These are phyloP conservation scores for Pelargonium cotyledonis DNA, from an alignment of 441 rosid genomes.

Conservation along the genomic window DNA sequence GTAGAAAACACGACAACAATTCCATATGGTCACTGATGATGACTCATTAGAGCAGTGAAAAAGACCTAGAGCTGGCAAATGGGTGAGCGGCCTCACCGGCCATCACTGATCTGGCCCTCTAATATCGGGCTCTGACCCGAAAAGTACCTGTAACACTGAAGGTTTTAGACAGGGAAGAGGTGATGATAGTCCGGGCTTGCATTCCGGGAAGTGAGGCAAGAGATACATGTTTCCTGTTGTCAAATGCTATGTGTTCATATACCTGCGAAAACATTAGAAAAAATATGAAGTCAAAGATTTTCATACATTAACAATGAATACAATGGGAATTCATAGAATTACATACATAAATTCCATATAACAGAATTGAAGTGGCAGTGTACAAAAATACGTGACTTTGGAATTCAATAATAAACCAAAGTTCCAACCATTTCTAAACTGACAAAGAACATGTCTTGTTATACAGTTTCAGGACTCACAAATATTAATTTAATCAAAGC, in stretches of 20 bases:
- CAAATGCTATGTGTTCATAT: conserved; percentile 48
- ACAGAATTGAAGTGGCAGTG: background rate
- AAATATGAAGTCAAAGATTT: background rate
- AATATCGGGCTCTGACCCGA: no score
- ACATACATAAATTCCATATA: background rate
- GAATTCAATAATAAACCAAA: background rate
- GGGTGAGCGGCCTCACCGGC: no score
- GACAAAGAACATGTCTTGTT: background rate
- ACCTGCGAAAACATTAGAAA: conserved; percentile 30
- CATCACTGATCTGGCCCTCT: no score
- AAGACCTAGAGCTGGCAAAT: no score
- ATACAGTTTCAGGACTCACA: no score
- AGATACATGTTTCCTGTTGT: conserved; percentile 37
- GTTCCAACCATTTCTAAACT: background rate
- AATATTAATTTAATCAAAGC: background rate
- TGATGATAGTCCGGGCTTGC: conserved; percentile 55
- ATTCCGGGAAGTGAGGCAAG: conserved; percentile 55
- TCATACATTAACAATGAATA: background rate
- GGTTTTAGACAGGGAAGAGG: conserved; percentile 56
- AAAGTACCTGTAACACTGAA: conserved; percentile 45
- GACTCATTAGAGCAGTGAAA: conserved; percentile 5
- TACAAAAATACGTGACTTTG: background rate
- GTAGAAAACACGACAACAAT: conserved; percentile 9
- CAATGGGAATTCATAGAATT: background rate
- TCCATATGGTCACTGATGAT: background rate